These are phyloP conservation scores for Penicillium sp. DNA, from an alignment of 2,329 filamentous ascomycete species.

Conservation along the genomic window DNA sequence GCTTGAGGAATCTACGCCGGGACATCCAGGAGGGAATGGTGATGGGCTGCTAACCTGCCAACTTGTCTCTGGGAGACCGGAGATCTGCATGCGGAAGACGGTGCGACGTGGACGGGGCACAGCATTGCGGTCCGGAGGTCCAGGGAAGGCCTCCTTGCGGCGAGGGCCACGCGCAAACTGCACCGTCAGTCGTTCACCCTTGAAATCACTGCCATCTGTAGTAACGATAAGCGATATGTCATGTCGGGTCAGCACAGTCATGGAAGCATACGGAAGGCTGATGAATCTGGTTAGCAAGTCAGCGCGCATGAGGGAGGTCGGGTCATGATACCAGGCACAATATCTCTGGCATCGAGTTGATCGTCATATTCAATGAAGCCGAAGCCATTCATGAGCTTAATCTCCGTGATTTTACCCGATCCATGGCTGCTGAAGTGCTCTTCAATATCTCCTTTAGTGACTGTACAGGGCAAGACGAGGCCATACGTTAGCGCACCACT, in stretches of 20 bases:
- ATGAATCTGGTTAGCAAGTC: constrained; percentile 22
- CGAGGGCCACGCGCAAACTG: constrained; percentile 93
- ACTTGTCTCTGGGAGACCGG: constrained; percentile 98
- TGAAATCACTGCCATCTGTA: constrained; percentile 93
- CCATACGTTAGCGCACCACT: background rate
- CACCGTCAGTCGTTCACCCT: constrained; percentile 95
- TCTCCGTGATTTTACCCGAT: constrained; percentile 95
- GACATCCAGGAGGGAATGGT: constrained; percentile 33
- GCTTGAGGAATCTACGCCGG: constrained; percentile 21
- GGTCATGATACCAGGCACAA: constrained; percentile 78
- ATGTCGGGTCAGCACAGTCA: constrained; percentile 55
- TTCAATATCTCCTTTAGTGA: constrained; percentile 96
- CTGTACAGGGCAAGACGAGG: constrained; percentile 50
- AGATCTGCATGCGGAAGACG: constrained; percentile 94
- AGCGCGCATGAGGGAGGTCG: constrained; percentile 10
- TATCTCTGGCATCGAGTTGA: constrained; percentile 95
- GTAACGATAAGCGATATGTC: constrained; percentile 37
- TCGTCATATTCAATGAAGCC: constrained; percentile 99
- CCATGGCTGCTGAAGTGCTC: constrained; percentile 94
- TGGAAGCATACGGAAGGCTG: constrained; percentile 60
- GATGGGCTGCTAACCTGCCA: constrained; percentile 89
- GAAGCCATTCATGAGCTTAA: constrained; percentile 99
- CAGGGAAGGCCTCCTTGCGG: constrained; percentile 65
- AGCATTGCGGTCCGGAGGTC: constrained; percentile 62
- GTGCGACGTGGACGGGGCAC: constrained; percentile 87